A percentile compares a stretch with the other conserved stretches of the same genome.
Evolutionary conservation across 768 basidiomycete species (phyloP).

Genomic region (Collybia nuda): DNA sequence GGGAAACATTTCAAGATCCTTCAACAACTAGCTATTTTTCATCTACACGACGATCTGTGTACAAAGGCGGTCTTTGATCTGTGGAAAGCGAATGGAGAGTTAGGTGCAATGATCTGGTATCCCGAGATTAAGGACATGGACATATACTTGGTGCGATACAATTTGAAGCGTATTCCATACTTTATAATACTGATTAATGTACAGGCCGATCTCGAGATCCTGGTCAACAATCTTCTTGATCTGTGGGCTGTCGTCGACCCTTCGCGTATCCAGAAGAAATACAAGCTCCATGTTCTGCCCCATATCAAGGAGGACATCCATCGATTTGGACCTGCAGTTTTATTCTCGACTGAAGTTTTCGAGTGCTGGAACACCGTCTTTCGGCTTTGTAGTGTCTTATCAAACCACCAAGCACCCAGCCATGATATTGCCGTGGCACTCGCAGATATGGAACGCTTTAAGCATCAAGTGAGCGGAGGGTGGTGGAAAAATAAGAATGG

Average conservation of each 20-base stretch:
- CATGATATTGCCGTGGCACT: conserved; percentile 28
- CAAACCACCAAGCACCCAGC: conserved; percentile 39
- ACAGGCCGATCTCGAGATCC: conserved; percentile 1
- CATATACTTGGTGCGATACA: conserved; percentile 23
- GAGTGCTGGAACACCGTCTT: conserved; percentile 40
- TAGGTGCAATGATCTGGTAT: conserved; percentile 28
- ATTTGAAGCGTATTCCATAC: neutral
- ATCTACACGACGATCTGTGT: conserved; percentile 19
- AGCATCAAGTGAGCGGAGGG: conserved; percentile 27
- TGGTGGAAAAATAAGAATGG: conserved; percentile 20
- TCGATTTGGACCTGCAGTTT: conserved; percentile 24
- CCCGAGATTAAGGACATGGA: conserved; percentile 26
- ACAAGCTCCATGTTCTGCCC: conserved; percentile 27
- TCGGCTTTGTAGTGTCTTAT: conserved; percentile 27
- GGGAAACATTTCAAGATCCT: conserved; percentile 35
- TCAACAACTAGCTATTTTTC: conserved; percentile 27
- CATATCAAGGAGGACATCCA: conserved; percentile 26
- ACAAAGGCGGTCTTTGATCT: conserved; percentile 17
- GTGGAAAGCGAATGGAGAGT: conserved; percentile 28
- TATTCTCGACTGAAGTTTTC: conserved; percentile 26
- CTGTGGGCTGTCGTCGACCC: conserved; percentile 24
- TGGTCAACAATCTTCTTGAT: conserved; percentile 29
- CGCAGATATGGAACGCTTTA: conserved; percentile 21
- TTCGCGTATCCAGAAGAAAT: conserved; percentile 23
- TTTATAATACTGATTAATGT: neutral